Evolutionary conservation across 352 stramenopile genomes (phyloP), one percentile per base, ranked within the genome.

Genomic region (Phytophthora podocarpi): DNA sequence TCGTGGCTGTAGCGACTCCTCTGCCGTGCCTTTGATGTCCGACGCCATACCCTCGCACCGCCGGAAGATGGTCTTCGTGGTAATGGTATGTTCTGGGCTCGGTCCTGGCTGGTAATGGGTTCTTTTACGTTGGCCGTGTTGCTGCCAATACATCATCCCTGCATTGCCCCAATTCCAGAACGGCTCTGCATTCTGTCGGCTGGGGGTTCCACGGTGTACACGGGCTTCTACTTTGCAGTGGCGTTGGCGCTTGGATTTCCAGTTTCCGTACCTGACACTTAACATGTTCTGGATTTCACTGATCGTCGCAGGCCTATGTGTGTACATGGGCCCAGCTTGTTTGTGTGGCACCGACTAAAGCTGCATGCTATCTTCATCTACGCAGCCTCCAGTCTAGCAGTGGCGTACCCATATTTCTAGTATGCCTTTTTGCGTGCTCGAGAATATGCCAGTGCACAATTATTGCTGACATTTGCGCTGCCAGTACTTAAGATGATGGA

Each of bases 381-480:
- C 24, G 56, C 46, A 15, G 31, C 41, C 1, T 71, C 62, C 5
- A 67, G 49, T 18, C 35, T 67, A 9, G 56, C 48, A 4, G 41
- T 70, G 7, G 36, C 53, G 4, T 70, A 70, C 18, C 62, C 62
- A 7, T 24, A 66, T 7, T 70, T 70, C 24, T 66, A 70, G 13
- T 64, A 70, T 15, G 40, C 41, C 21, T 70, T 70, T 35, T 16
- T 70, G 34, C 20, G 23, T 12, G 54, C 41, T 36, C 32, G 37
- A n/a, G 28, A 36, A 23, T 53, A 63, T 24, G 16, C 31, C 16
- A 58, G 34, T 7, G 39, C 41, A 9, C 62, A 70, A 27, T 39
- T 70, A 5, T n/a, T 70, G 39, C 47, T 71, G 15, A 58, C 62
- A 13, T 58, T 62, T 34, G 35, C 53, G 12, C 49, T 71, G 1